These are phyloP conservation scores for Aureobasidium sp. DNA, from an alignment of 2,329 filamentous ascomycete species.

Conservation along the genomic window DNA sequence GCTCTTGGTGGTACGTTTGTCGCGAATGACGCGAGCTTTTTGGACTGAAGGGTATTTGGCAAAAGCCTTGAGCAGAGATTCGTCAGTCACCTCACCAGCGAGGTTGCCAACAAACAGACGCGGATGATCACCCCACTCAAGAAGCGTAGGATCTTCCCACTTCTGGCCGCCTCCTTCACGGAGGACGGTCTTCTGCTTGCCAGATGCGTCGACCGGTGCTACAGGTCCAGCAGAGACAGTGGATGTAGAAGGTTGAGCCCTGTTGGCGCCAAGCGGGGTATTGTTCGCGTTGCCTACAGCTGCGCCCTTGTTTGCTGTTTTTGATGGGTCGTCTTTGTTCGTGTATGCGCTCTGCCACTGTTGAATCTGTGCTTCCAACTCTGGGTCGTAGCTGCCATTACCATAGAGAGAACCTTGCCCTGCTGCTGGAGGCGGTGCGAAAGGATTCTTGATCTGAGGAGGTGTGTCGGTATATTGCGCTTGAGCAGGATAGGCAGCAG, in stretches of 20 bases:
- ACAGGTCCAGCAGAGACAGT: slow-evolving; percentile 29
- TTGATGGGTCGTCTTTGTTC: slow-evolving; percentile 50
- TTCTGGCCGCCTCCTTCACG: slow-evolving; percentile 84
- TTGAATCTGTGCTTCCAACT: slow-evolving; percentile 84
- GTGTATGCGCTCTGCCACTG: slow-evolving; percentile 91
- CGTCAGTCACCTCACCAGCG: slow-evolving; percentile 94
- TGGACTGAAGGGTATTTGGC: slow-evolving; percentile 78
- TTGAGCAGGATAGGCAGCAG: slow-evolving; percentile 22
- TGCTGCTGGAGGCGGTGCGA: slow-evolving; percentile 51
- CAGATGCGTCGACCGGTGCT: slow-evolving; percentile 34
- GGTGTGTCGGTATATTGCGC: slow-evolving; percentile 30
- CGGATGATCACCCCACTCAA: slow-evolving; percentile 97
- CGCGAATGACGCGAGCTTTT: slow-evolving; percentile 87
- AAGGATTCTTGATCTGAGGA: slow-evolving; percentile 74
- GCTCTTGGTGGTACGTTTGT: slow-evolving; percentile 93
- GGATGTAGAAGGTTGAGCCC: slow-evolving; percentile 15
- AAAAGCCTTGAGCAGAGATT: slow-evolving; percentile 91
- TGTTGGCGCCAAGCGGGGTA: slow-evolving; percentile 17
- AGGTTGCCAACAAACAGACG: slow-evolving; percentile 95
- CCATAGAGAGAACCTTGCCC: slow-evolving; percentile 20
- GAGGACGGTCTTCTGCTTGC: slow-evolving; percentile 78
- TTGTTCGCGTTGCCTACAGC: slow-evolving; percentile 32
- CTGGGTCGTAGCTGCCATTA: slow-evolving; percentile 54
- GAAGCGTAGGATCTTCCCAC: slow-evolving; percentile 80
- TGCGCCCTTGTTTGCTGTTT: slow-evolving; percentile 22